Conservation (phyloP, 1,284 basidiomycete genomes). For the Pseudozyma hubeiensis region DNA sequence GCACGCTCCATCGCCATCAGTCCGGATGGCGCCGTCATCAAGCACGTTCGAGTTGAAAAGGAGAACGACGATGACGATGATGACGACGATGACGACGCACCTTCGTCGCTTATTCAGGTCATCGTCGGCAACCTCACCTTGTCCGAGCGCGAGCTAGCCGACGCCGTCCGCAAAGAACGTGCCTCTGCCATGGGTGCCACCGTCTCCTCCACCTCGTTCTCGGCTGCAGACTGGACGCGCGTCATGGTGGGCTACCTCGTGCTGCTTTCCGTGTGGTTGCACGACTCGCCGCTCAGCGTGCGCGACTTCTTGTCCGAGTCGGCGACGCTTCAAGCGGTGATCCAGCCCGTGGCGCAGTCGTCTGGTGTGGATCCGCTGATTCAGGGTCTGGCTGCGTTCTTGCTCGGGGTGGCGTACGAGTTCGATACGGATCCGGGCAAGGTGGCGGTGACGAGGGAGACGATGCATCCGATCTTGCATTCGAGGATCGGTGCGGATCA, state of each 20-base stretch:
- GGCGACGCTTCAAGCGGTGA: conserved; percentile 80
- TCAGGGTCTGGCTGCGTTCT: conserved; percentile 89
- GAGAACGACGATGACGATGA: conserved; percentile 62
- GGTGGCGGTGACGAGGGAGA: conserved; percentile 50
- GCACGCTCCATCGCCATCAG: conserved; percentile 71
- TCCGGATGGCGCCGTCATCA: conserved; percentile 52
- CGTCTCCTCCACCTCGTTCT: conserved; percentile 28
- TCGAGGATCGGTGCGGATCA: conserved; percentile 84
- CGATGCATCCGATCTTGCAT: conserved; percentile 78
- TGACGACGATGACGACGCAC: conserved; percentile 72
- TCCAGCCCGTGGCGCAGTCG: conserved; percentile 91
- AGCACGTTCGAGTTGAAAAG: conserved; percentile 17
- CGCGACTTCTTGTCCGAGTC: conserved; percentile 87
- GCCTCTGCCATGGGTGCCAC: conserved; percentile 40
- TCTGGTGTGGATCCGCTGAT: conserved; percentile 86
- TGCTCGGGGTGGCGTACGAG: conserved; percentile 88
- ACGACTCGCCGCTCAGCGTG: conserved; percentile 90
- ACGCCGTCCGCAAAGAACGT: conserved; percentile 62
- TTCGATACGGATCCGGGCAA: conserved; percentile 58
- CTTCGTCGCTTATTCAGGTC: conserved; percentile 71
- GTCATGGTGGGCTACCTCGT: conserved; percentile 87
- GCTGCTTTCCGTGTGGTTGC: conserved; percentile 90
- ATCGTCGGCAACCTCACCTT: conserved; percentile 76
- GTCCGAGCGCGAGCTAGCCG: conserved; percentile 73
- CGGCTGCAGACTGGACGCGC: conserved; percentile 78